Conservation (phyloP, 345 rosid species). For the Euphorbia peplus region DNA sequence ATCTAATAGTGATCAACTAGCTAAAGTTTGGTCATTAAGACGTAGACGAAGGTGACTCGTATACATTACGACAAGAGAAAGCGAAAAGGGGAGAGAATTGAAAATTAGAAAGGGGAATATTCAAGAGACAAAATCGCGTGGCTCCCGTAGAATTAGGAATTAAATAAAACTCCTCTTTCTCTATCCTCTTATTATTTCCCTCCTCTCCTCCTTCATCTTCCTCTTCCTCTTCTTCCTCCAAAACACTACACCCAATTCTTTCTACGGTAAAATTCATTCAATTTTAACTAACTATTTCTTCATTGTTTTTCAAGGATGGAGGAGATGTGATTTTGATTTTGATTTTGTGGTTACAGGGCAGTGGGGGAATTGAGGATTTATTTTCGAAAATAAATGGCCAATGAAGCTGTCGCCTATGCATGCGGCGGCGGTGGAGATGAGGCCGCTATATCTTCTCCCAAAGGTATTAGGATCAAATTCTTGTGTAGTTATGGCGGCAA, state of each 20-base stretch:
- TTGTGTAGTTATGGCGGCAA: slow-evolving; percentile 87
- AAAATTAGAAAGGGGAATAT: no score
- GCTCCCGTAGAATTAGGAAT: not conserved
- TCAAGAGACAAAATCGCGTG: slow-evolving; percentile 2
- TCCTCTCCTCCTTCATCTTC: not conserved
- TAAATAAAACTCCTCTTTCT: not conserved
- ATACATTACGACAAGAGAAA: no score
- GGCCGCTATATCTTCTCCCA: slow-evolving; percentile 33
- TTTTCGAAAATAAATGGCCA: not conserved
- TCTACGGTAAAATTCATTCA: no score
- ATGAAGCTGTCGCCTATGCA: slow-evolving; percentile 1
- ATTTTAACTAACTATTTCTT: no score
- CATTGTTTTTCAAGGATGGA: no score
- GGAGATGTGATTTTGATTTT: not conserved
- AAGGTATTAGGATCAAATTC: slow-evolving; percentile 56
- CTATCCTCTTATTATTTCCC: not conserved
- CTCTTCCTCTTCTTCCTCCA: no score
- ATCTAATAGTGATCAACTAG: no score
- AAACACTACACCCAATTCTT: no score
- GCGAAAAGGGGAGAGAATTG: no score
- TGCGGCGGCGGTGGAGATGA: slow-evolving; percentile 19
- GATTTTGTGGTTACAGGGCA: not conserved
- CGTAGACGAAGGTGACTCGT: no score
- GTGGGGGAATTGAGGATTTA: not conserved
- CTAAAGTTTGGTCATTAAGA: no score